Base-by-base conservation (phyloP, 108 stramenopile genomes). In the Skeletonema potamos region DNA sequence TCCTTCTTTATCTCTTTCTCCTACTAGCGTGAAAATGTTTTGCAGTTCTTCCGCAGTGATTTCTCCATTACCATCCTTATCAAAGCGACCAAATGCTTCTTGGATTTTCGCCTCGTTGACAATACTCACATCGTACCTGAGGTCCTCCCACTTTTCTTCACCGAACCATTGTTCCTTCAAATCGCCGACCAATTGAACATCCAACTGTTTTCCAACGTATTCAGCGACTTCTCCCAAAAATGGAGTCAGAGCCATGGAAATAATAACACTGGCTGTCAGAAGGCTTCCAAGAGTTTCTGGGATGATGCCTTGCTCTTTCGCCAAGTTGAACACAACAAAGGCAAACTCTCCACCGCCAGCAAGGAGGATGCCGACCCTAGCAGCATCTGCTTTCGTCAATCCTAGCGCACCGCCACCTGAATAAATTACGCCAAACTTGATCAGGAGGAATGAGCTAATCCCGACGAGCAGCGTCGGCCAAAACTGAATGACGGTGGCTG, bases 231-330 rank as follows among this genome's bases (percentile, higher is more conserved):
- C 82, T 11, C 85, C 88, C 11, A 92, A 62, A 0, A 86, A 30
- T 1, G 91, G 91, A 11, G 91, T 89, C 27, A 92, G 68, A 17
- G 85, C 58, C 91, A 92, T 92, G n/a, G 91, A 92, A 43, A 92
- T 84, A 44, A 89, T 86, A 20, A 92, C 91, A 51, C 77, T 77
- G n/a, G 88, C 87, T 17, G 84, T 84, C 29, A 92, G 63, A 3
- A 92, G 62, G 22, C 80, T 85, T 17, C 83, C 85, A 27, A 87
- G 20, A 9, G 59, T 65, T 29, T 58, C 67, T 9, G 84, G 82
- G 17, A 92, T 66, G n/a, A 89, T 85, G 13, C 75, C 85, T 28
- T 87, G 68, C 24, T 89, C 76, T 60, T 85, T 51, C 12, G 91
- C 91, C 27, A 92, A 37, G 34, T 87, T 86, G 69, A 92, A 92